Conservation (phyloP, 176 grass and related monocot genomes). For the Eragrostis nindensis region DNA sequence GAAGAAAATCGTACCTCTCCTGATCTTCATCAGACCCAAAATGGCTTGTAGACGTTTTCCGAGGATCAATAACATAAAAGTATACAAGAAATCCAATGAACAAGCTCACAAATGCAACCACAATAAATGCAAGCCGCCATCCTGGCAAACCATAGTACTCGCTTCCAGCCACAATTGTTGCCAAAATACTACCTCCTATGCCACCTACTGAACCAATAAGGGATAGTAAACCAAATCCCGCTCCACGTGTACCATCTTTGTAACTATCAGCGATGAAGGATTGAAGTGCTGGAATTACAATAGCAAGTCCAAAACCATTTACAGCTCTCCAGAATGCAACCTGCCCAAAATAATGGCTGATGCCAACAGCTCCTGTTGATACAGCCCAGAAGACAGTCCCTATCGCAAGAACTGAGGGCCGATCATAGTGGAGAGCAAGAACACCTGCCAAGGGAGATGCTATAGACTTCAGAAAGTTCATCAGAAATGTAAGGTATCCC, state of each 20-base stretch:
- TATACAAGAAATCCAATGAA: constrained; percentile 83
- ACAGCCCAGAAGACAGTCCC: constrained; percentile 88
- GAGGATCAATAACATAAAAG: constrained; percentile 83
- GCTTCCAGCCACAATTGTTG: constrained; percentile 79
- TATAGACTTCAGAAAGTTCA: constrained; percentile 93
- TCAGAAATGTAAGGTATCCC: constrained; percentile 93
- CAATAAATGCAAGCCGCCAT: constrained; percentile 85
- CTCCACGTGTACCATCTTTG: constrained; percentile 71
- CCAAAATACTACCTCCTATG: constrained; percentile 87
- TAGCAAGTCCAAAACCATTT: constrained; percentile 94
- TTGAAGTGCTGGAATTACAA: constrained; percentile 88
- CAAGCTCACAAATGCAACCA: constrained; percentile 81
- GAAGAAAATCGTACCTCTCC: constrained; percentile 65
- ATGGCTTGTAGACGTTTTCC: constrained; percentile 49
- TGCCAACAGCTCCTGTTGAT: constrained; percentile 86
- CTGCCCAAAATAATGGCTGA: constrained; percentile 76
- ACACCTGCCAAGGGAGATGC: constrained; percentile 88
- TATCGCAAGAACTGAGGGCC: constrained; percentile 71
- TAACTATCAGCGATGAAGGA: constrained; percentile 99
- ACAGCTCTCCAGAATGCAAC: constrained; percentile 92
- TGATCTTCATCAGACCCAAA: constrained; percentile 43
- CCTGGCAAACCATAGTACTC: constrained; percentile 77
- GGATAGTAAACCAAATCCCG: constrained; percentile 80
- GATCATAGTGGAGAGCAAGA: constrained; percentile 86
- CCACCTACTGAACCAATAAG: constrained; percentile 84